Percentiles rank a stretch among this genome's conserved stretches.
Conservation (phyloP, 2,329 filamentous ascomycete genomes). For the Calonectria pauciramosa region DNA sequence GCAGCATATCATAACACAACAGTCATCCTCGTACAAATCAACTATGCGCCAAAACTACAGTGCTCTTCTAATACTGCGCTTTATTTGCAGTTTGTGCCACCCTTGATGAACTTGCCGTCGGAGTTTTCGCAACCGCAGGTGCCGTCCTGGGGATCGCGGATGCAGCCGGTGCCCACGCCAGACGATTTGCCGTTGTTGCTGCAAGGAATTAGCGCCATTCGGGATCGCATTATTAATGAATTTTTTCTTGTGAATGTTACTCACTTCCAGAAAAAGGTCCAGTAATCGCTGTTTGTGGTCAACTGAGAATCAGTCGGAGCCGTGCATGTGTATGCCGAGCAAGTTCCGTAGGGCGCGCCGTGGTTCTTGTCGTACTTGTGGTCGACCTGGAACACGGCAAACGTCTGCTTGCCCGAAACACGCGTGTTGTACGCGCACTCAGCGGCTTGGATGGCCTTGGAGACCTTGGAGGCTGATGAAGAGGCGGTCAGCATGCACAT, state of each 20-base stretch:
- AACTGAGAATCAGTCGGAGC: slow-evolving; percentile 31
- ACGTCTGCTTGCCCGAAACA: slow-evolving; percentile 42
- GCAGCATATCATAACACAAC: background rate
- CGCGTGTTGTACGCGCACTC: slow-evolving; percentile 45
- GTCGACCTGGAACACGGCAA: slow-evolving; percentile 43
- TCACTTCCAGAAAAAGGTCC: slow-evolving; percentile 47
- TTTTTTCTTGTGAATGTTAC: background rate
- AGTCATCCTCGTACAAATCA: background rate
- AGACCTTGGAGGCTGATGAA: slow-evolving; percentile 38
- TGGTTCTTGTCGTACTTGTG: slow-evolving; percentile 43
- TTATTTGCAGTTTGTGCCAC: slow-evolving; percentile 35
- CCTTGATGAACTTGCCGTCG: slow-evolving; percentile 36
- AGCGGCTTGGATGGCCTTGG: slow-evolving; percentile 42
- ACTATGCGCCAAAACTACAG: background rate
- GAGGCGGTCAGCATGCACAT: background rate
- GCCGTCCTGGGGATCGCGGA: slow-evolving; percentile 40
- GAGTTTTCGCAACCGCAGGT: slow-evolving; percentile 44
- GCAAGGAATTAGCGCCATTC: background rate
- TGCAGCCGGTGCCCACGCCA: slow-evolving; percentile 42
- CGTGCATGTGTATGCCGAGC: slow-evolving; percentile 38
- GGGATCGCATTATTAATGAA: background rate
- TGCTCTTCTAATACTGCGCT: background rate
- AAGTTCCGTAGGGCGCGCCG: slow-evolving; percentile 42
- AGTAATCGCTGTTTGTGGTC: slow-evolving; percentile 36
- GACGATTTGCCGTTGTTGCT: slow-evolving; percentile 38